Percentiles rank a stretch among this genome's conserved stretches.
Evolutionary conservation across 257 asterid species (phyloP).

Genomic region (Penstemon eatonii): DNA sequence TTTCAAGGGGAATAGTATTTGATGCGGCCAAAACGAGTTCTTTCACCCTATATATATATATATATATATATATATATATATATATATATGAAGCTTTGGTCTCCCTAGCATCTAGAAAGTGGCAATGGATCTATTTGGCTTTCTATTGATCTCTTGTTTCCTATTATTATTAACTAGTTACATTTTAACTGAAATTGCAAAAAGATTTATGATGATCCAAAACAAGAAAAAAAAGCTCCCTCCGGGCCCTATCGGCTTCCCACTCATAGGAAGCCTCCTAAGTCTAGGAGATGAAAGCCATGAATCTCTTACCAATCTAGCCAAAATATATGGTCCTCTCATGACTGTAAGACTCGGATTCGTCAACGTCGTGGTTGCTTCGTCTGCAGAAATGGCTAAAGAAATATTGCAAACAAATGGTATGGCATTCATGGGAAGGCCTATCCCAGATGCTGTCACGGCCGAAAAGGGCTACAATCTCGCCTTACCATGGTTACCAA

Average conservation of each 20-base stretch:
- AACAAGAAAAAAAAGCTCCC: slow-evolving; percentile 35
- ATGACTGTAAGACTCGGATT: slow-evolving; percentile 35
- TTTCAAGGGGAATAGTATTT: no score
- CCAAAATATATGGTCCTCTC: slow-evolving; percentile 34
- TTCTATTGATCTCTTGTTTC: no score
- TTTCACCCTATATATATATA: no score
- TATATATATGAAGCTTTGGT: no score
- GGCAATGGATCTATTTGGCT: no score
- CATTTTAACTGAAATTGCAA: no score
- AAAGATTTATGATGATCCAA: no score
- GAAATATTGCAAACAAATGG: slow-evolving; percentile 36
- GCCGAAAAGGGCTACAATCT: slow-evolving; percentile 32
- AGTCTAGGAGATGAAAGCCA: slow-evolving; percentile 32
- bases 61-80: no score
- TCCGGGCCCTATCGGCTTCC: slow-evolving; percentile 39
- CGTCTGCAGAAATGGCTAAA: slow-evolving; percentile 31
- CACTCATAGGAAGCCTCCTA: slow-evolving; percentile 36
- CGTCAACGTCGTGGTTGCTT: slow-evolving; percentile 30
- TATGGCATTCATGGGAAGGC: slow-evolving; percentile 30
- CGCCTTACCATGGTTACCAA: slow-evolving; percentile 27
- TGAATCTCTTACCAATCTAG: slow-evolving; percentile 30
- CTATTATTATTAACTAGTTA: no score
- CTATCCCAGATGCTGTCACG: slow-evolving; percentile 31
- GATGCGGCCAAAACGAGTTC: no score
- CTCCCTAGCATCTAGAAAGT: no score